A percentile compares a stretch with the other conserved stretches of the same genome.
These are phyloP conservation scores for Sapria himalayana DNA, from an alignment of 345 rosid genomes.

Conservation along the genomic window DNA sequence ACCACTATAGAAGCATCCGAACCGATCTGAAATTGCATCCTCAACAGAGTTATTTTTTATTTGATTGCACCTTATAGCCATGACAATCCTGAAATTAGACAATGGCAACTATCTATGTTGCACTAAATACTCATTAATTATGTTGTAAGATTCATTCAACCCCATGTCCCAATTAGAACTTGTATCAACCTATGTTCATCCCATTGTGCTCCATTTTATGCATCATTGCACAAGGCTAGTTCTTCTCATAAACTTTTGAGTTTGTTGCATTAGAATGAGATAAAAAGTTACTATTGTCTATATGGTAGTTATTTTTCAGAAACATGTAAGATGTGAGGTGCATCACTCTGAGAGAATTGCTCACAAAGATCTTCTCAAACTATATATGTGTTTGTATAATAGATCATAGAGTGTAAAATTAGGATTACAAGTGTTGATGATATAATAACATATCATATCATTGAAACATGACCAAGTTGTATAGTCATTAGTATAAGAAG, in stretches of 20 bases:
- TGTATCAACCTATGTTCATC: not conserved
- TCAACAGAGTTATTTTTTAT: no score
- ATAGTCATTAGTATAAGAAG: no score
- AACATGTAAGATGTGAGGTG: not conserved
- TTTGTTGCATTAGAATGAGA: slow-evolving; percentile 1
- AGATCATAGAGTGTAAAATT: not conserved
- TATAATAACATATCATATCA: not conserved
- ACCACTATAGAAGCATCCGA: no score
- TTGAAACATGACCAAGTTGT: not conserved
- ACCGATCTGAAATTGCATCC: no score
- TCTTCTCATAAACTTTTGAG: slow-evolving; percentile 7
- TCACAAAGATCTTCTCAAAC: slow-evolving; percentile 4
- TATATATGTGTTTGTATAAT: not conserved
- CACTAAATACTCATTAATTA: not conserved
- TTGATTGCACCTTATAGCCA: no score
- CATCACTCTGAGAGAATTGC: slow-evolving; percentile 1
- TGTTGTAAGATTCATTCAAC: not conserved
- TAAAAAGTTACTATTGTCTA: not conserved
- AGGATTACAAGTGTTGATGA: not conserved
- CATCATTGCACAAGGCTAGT: not conserved
- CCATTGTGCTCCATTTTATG: not conserved
- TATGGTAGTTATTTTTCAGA: not conserved
- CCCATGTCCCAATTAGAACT: slow-evolving; percentile 9
- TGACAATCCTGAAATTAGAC: no score
- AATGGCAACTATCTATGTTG: no score